Evolutionary conservation across 352 stramenopile species (phyloP).

Genomic region (Globisporangium canariense): DNA sequence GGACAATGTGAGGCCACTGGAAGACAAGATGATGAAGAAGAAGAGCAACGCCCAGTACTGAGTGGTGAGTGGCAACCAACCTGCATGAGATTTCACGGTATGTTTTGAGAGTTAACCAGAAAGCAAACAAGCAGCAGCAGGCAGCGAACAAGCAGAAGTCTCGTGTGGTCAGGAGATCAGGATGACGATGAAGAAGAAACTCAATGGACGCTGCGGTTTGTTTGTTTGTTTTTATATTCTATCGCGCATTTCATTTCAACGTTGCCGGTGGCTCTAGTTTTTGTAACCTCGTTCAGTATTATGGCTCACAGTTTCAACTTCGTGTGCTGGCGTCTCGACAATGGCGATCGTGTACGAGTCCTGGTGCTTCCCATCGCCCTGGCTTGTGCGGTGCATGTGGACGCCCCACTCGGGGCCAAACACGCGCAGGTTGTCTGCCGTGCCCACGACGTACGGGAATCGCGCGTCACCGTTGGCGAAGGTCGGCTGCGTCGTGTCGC

Average conservation of each 20-base stretch:
- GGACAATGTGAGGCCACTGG: not conserved
- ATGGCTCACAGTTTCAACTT: conserved; percentile 9
- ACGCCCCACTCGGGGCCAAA: conserved; percentile 61
- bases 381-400: conserved; percentile 27
- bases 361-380: conserved; percentile 14
- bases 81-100: conserved; percentile 1
- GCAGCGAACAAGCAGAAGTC: not conserved
- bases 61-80: not conserved
- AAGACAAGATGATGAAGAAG: not conserved
- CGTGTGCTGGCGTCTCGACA: conserved; percentile 34
- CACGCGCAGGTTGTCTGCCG: conserved; percentile 35
- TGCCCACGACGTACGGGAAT: conserved; percentile 48
- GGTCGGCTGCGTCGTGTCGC: conserved; percentile 21
- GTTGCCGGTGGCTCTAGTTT: too few relatives aligned
- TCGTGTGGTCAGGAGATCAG: not conserved
- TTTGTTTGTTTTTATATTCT: conserved; percentile 1
- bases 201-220: not conserved
- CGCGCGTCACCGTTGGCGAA: conserved; percentile 12
- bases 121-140: not conserved
- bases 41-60: not conserved
- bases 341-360: conserved; percentile 53
- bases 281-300: not conserved
- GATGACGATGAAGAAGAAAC: not conserved
- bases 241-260: conserved; percentile 1
- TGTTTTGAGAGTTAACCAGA: conserved; percentile 2